Base-by-base conservation (phyloP, 306 rosid species). In the Crataegus laevigata region DNA sequence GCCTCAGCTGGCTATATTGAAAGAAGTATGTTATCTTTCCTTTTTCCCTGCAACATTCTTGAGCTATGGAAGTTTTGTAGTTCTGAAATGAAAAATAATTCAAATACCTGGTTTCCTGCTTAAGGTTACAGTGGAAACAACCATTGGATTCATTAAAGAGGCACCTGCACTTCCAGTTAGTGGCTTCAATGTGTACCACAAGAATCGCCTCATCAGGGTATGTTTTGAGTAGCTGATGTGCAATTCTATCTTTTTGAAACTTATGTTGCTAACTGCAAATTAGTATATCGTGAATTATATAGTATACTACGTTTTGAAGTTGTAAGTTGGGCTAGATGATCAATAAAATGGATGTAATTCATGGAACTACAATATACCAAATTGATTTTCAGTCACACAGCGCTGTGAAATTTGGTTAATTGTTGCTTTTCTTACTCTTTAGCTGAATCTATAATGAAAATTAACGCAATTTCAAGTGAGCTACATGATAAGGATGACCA, bases 171-270 rank as follows among this genome's bases (percentile, higher is more conserved):
- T 94, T 52, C 40, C 72, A 38, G 94, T 91, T 81, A 10, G 81
- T 81, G 98, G 98, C 73, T 90, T 86, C 86, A 91, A 91, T 13
- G 91, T 94, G 74, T 91, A 94, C 85, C 96, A 90, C 79, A 94
- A 90, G 81, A 94, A 94, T 84, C 96, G 98, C 74, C 91, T 94
- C 73, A 94, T 94, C 84, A 89, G 91, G 94, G 98, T 94, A 85
- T 75, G 83, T 80, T 79, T 62, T 60, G 75, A 47, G 29, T 51
- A 60, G 72, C 71, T 87, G 43, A 82, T 55, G 32, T 42, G 58
- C 82, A 43, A 43, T 84, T 72, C 30, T 22, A 4, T 65, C 60
- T 28, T 67, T 57, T 11, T 21, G 52, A 54, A 57, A 11, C 52
- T 52, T 73, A 54, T 52, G 17, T 42, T 72, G 61, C n/a, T 34